phyloP scores from a whole-genome alignment of 805 yeast genomes.

The Kregervanrija fluxuum region DNA sequence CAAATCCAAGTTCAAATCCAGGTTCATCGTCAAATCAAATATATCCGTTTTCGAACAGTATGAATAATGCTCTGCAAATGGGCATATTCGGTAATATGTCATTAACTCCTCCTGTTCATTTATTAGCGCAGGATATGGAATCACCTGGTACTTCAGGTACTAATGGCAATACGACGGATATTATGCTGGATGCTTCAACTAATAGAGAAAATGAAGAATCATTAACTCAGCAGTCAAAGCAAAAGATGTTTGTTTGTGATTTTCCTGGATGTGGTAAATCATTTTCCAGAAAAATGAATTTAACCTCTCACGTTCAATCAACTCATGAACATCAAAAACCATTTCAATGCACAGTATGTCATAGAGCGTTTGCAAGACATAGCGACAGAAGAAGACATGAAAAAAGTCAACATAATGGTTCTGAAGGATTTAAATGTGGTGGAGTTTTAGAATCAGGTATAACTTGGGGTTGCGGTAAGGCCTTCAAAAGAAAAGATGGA shows the following conservation, averaged over 20 bases:
- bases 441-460: slow-evolving; percentile 23
- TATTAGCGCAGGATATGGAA: no score
- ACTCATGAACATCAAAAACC: slow-evolving; percentile 29
- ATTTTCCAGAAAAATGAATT: slow-evolving; percentile 28
- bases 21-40: neutral
- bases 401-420: slow-evolving; percentile 25
- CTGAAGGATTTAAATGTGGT: slow-evolving; percentile 22
- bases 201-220: neutral
- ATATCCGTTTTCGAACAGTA: neutral
- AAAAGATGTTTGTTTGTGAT: slow-evolving; percentile 19
- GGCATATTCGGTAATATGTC: neutral
- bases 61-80: neutral
- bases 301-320: slow-evolving; percentile 28
- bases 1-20: no score
- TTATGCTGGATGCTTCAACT: neutral
- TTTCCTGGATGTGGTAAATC: slow-evolving; percentile 23
- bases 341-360: slow-evolving; percentile 24
- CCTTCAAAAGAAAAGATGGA: slow-evolving; percentile 30
- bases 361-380: slow-evolving; percentile 27
- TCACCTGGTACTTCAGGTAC: neutral
- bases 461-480: slow-evolving; percentile 30
- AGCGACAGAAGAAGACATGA: slow-evolving; percentile 29
- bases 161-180: neutral
- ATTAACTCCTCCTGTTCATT: no score
- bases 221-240: slow-evolving; percentile 1